Evolutionary conservation across 257 asterid species (phyloP).

Genomic region (Solanum bulbocastanum): DNA sequence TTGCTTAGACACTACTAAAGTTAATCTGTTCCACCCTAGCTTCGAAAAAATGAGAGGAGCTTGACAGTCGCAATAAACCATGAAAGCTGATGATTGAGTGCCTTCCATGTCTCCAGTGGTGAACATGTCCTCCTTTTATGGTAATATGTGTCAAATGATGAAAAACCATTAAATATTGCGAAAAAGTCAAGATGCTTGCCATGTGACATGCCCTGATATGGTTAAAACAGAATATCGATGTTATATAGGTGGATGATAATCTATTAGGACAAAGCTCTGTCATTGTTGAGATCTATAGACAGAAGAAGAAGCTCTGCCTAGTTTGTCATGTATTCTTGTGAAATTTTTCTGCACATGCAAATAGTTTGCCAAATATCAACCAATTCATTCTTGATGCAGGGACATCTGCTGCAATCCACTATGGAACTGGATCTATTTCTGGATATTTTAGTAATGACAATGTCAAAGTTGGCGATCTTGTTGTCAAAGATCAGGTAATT

Average conservation of each 20-base stretch:
- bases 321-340: neutral
- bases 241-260: neutral
- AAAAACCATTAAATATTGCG: neutral
- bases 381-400: constrained; percentile 32
- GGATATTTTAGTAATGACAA: constrained; percentile 79
- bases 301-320: neutral
- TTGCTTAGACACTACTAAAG: neutral
- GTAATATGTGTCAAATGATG: neutral
- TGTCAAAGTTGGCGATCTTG: constrained; percentile 50
- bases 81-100: neutral
- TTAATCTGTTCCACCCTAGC: neutral
- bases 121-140: neutral
- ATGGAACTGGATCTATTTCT: constrained; percentile 90
- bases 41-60: neutral
- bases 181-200: neutral
- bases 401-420: constrained; percentile 71
- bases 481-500: constrained; percentile 64
- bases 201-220: neutral
- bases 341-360: neutral
- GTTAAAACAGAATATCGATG: neutral
- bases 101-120: neutral
- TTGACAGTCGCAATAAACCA: neutral
- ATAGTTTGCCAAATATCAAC: neutral
- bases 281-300: neutral
- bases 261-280: neutral